These are phyloP conservation scores for Pestalotiopsis sp. DNA, from an alignment of 2,329 filamentous ascomycete genomes.

Conservation along the genomic window DNA sequence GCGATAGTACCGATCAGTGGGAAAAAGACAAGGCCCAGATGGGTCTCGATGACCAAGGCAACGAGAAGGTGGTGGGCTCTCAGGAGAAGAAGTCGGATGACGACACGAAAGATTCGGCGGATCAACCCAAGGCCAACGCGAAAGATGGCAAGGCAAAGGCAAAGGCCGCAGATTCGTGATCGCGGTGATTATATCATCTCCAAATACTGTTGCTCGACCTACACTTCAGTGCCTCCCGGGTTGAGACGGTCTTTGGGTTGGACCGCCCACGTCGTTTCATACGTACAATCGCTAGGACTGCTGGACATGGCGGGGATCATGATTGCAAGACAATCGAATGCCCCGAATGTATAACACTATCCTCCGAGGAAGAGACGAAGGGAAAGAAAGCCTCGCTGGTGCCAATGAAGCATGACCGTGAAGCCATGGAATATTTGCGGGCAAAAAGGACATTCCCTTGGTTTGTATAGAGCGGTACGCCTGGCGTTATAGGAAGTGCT, in stretches of 20 bases:
- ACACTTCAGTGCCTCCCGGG: not conserved
- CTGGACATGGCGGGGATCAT: not conserved
- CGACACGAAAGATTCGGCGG: constrained; percentile 11
- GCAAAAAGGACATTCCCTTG: not conserved
- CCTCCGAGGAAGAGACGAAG: not conserved
- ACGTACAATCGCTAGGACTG: not conserved
- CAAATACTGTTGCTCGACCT: not conserved
- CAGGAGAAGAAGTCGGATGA: constrained; percentile 17
- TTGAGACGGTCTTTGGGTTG: not conserved
- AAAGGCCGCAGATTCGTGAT: constrained; percentile 9
- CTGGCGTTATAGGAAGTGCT: not conserved
- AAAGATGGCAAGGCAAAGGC: constrained; percentile 5
- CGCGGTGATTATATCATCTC: not conserved
- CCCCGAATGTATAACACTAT: not conserved
- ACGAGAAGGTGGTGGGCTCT: constrained; percentile 41
- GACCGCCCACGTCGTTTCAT: not conserved
- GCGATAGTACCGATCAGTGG: constrained; percentile 79
- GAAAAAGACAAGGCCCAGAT: constrained; percentile 86
- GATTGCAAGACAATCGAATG: not conserved
- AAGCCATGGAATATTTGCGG: not conserved
- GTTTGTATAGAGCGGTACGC: not conserved
- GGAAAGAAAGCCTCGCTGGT: not conserved
- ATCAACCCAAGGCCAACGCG: constrained; percentile 21
- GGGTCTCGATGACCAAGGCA: constrained; percentile 64
- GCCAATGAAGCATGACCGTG: not conserved